Percentiles rank a stretch among this genome's conserved stretches.
Conservation (phyloP, 768 basidiomycete genomes). For the Tylopilus sp. region DNA sequence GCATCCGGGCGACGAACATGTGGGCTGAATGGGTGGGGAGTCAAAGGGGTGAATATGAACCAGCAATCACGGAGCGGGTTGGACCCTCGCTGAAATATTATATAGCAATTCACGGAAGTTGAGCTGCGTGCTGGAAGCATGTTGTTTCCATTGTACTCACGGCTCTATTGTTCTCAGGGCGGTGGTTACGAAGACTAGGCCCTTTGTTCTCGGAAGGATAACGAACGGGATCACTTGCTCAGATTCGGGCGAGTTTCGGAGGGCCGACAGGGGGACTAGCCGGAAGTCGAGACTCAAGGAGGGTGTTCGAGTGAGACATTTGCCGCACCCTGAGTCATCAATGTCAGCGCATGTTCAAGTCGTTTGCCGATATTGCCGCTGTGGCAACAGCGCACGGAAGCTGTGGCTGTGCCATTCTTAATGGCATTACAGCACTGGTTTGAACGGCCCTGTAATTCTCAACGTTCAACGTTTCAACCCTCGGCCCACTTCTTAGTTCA, state of each 20-base stretch:
- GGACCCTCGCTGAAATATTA: constrained; percentile 10
- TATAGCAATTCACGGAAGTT: constrained; percentile 20
- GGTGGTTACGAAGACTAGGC: constrained; percentile 16
- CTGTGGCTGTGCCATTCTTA: constrained; percentile 4
- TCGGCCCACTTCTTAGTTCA: too few species aligned
- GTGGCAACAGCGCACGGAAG: neutral
- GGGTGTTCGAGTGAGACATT: neutral
- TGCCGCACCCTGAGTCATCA: neutral
- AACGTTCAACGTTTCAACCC: too few species aligned
- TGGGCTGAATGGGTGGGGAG: constrained; percentile 14
- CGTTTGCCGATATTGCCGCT: neutral
- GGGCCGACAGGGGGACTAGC: neutral
- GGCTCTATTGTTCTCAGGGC: constrained; percentile 29
- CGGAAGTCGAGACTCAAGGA: neutral
- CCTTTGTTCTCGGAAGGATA: constrained; percentile 20
- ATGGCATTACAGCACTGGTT: neutral
- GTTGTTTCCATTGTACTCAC: constrained; percentile 33
- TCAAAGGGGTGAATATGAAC: constrained; percentile 19
- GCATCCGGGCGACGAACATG: constrained; percentile 81
- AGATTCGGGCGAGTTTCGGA: neutral
- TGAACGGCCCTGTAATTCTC: too few species aligned
- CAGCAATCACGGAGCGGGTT: constrained; percentile 26
- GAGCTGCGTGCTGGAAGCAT: constrained; percentile 27
- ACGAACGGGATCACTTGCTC: neutral
- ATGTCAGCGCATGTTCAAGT: neutral